A percentile compares a stretch with the other conserved stretches of the same genome.
phyloP scores from a whole-genome alignment of 441 rosid species.

The Flueggea neowawraea region DNA sequence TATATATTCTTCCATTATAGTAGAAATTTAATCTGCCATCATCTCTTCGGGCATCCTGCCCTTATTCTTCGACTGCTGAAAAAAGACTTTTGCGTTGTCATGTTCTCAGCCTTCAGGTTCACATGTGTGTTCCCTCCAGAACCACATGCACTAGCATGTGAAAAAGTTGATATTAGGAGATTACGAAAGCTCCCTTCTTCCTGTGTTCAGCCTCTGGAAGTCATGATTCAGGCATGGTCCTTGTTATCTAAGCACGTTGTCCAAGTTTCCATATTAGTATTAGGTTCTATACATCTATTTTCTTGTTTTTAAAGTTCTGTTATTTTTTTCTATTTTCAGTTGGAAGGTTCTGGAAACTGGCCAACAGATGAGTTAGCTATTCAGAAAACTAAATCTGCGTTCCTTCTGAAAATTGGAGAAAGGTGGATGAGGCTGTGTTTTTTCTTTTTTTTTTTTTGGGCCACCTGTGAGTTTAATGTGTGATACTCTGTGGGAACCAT shows the following conservation, averaged over 20 bases:
- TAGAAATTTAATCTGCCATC: neutral
- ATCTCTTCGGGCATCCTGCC: neutral
- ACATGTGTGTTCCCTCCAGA: slow-evolving; percentile 93
- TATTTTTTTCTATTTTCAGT: slow-evolving; percentile 33
- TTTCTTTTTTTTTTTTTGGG: too few relatives aligned
- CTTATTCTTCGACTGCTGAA: slow-evolving; percentile 4
- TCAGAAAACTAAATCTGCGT: slow-evolving; percentile 88
- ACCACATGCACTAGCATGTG: slow-evolving; percentile 78
- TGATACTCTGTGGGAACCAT: neutral
- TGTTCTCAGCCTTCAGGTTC: slow-evolving; percentile 73
- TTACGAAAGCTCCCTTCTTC: slow-evolving; percentile 43
- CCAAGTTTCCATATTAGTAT: slow-evolving; percentile 1
- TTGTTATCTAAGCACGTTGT: neutral
- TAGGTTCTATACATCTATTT: too few relatives aligned
- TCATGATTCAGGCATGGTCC: slow-evolving; percentile 79
- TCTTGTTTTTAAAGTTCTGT: slow-evolving; percentile 9
- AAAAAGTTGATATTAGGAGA: slow-evolving; percentile 41
- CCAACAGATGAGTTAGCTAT: slow-evolving; percentile 82
- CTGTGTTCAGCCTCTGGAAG: slow-evolving; percentile 79
- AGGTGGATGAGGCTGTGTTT: slow-evolving; percentile 39
- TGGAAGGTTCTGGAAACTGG: slow-evolving; percentile 99
- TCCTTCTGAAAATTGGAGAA: slow-evolving; percentile 89
- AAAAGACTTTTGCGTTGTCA: slow-evolving; percentile 17
- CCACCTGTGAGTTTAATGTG: neutral
- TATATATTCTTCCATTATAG: neutral